These are phyloP conservation scores for Epichloe brachyelytri DNA, from an alignment of 2,329 filamentous ascomycete species.

Conservation along the genomic window DNA sequence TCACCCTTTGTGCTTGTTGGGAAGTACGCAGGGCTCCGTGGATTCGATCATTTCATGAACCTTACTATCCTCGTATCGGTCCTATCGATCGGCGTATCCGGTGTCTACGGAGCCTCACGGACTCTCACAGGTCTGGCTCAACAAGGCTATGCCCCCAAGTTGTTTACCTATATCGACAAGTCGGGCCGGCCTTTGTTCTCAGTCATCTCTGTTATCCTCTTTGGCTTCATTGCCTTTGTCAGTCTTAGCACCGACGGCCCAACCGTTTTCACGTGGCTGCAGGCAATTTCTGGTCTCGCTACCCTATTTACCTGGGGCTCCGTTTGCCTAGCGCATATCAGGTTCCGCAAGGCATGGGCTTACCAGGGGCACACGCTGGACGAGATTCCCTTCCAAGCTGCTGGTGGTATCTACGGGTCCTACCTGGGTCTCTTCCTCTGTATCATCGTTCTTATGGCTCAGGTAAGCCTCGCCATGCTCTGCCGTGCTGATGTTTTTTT, in stretches of 20 bases:
- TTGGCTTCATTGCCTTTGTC: conserved; percentile 34
- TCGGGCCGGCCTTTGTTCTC: conserved; percentile 42
- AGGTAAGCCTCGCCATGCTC: conserved; percentile 22
- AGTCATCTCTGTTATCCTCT: conserved; percentile 31
- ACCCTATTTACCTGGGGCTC: conserved; percentile 53
- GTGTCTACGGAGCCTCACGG: conserved; percentile 46
- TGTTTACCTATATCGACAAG: conserved; percentile 45
- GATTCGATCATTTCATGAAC: conserved; percentile 46
- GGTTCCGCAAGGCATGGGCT: conserved; percentile 48
- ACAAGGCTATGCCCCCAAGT: conserved; percentile 43
- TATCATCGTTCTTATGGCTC: conserved; percentile 41
- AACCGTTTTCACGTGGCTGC: conserved; percentile 48
- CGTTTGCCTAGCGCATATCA: conserved; percentile 51
- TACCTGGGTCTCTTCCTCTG: conserved; percentile 48
- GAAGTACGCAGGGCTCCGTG: conserved; percentile 36
- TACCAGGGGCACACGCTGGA: conserved; percentile 47
- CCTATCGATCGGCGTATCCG: conserved; percentile 44
- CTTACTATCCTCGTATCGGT: conserved; percentile 45
- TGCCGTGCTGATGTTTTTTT: background rate
- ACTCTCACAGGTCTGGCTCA: conserved; percentile 46
- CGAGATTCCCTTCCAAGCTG: conserved; percentile 51
- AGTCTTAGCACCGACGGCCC: conserved; percentile 29
- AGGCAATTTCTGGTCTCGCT: conserved; percentile 47
- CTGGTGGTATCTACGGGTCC: conserved; percentile 49
- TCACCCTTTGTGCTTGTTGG: conserved; percentile 48